These are phyloP conservation scores for Fusarium buxicola DNA, from an alignment of 2,329 filamentous ascomycete species.

Conservation along the genomic window DNA sequence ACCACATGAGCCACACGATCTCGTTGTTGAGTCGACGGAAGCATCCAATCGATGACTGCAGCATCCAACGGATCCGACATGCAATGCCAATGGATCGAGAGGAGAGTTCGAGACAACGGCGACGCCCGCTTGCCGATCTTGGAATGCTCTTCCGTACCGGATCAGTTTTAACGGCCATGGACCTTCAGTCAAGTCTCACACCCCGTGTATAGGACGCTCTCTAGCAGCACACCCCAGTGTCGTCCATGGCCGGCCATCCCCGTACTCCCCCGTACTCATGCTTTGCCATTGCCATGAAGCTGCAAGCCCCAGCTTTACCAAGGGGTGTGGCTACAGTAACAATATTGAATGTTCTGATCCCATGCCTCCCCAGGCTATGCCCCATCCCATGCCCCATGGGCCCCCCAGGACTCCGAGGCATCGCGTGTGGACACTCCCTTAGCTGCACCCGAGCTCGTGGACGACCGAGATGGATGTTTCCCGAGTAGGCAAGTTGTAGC, in stretches of 20 bases:
- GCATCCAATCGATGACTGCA: background rate
- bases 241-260: too few species aligned
- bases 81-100: conserved; percentile 1
- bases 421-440: conserved; percentile 1
- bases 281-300: too few species aligned
- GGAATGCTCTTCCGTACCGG: conserved; percentile 2
- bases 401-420: conserved; percentile 17
- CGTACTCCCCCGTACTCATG: too few species aligned
- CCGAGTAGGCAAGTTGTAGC: conserved; percentile 28
- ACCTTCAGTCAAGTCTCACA: too few species aligned
- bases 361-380: background rate
- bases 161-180: conserved; percentile 1
- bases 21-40: background rate
- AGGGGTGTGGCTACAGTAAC: conserved; percentile 5
- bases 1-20: conserved; percentile 14
- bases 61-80: background rate
- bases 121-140: background rate
- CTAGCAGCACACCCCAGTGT: too few species aligned
- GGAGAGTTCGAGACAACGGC: too few species aligned
- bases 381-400: conserved; percentile 39
- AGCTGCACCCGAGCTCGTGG: conserved; percentile 30
- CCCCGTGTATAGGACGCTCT: too few species aligned
- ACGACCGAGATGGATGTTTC: conserved; percentile 28
- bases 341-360: background rate
- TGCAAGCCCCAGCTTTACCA: conserved; percentile 1